A percentile compares a stretch with the other conserved stretches of the same genome.
These are phyloP conservation scores for Ceratocystis alfenasii DNA, from an alignment of 2,329 filamentous ascomycete genomes.

Conservation along the genomic window DNA sequence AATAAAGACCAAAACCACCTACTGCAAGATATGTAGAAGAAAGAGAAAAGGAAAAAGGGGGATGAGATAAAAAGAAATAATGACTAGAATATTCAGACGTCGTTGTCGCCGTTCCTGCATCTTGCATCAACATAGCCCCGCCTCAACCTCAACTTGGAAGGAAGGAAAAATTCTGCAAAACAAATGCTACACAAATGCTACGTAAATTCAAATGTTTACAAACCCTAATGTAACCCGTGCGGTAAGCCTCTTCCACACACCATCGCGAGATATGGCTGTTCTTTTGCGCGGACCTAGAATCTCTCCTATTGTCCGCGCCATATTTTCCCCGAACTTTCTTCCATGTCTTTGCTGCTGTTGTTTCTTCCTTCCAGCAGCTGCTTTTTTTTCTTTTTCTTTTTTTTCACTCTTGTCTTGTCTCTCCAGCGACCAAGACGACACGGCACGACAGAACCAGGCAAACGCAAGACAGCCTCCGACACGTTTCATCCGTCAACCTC, in stretches of 20 bases:
- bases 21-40: neutral
- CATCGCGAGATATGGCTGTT: neutral
- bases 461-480: neutral
- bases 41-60: neutral
- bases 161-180: neutral
- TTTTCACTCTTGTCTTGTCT: neutral
- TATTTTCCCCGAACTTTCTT: neutral
- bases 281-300: neutral
- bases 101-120: constrained; percentile 1
- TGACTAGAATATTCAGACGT: no score
- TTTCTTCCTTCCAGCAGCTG: neutral
- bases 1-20: neutral
- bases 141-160: neutral
- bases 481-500: neutral
- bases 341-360: neutral
- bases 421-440: neutral
- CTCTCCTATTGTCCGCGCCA: constrained; percentile 1
- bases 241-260: neutral
- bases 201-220: neutral
- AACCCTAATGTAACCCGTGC: neutral
- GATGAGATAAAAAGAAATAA: neutral
- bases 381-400: neutral
- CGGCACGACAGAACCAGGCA: no score
- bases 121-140: neutral
- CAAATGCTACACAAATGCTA: neutral